Evolutionary conservation across 2,329 filamentous ascomycete genomes (phyloP).

Genomic region (Cytospora paraplurivora): DNA sequence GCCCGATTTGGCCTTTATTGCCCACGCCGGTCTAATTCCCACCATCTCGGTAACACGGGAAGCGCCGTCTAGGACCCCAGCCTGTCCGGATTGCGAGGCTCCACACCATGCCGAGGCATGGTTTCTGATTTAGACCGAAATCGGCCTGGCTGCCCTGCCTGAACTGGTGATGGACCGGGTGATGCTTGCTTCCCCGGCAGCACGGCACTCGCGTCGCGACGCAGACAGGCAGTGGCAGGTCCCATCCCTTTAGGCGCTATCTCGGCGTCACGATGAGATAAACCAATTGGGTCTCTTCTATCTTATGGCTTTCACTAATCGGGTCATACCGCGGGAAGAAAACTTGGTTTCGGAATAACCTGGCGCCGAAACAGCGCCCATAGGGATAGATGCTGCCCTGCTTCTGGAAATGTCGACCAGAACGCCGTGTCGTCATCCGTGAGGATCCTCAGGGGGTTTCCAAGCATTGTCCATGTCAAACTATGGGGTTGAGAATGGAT

Average conservation of each 20-base stretch:
- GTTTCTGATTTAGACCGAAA: background rate
- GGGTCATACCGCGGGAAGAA: too few relatives aligned
- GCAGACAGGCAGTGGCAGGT: too few relatives aligned
- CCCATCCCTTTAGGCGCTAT: too few relatives aligned
- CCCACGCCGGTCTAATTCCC: background rate
- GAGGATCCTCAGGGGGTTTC: background rate
- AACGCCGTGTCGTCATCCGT: background rate
- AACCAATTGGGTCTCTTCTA: too few relatives aligned
- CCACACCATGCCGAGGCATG: background rate
- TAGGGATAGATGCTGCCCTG: too few relatives aligned
- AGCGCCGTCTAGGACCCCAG: background rate
- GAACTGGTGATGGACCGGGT: background rate
- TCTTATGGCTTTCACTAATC: too few relatives aligned
- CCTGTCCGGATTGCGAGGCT: background rate
- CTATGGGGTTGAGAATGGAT: background rate
- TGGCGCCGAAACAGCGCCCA: too few relatives aligned
- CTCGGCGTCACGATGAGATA: too few relatives aligned
- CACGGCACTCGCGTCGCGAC: too few relatives aligned
- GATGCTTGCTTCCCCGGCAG: background rate
- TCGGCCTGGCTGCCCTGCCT: background rate
- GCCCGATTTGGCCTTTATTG: too few relatives aligned
- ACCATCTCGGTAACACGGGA: background rate
- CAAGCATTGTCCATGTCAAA: background rate
- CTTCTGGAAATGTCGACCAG: background rate
- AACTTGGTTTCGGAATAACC: too few relatives aligned